phyloP scores from a whole-genome alignment of 257 asterid species.

The Solanum lycopersicoides region DNA sequence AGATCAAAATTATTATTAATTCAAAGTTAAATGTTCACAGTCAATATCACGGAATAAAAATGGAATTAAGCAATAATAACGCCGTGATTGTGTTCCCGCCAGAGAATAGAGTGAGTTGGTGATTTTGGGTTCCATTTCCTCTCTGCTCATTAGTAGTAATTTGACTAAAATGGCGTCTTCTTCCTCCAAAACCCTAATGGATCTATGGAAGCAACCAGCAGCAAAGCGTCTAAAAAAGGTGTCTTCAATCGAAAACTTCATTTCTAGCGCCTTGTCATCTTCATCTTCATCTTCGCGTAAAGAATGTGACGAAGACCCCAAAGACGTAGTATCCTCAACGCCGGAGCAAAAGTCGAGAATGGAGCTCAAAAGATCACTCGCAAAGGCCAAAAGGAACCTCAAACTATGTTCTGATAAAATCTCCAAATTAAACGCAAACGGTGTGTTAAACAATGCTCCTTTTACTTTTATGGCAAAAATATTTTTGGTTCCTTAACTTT shows the following conservation, averaged over 20 bases:
- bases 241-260: slow-evolving; percentile 14
- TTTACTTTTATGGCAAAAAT: not conserved
- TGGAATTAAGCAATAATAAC: too few relatives aligned
- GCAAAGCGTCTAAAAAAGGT: slow-evolving; percentile 63
- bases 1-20: too few relatives aligned
- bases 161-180: slow-evolving; percentile 7
- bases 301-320: slow-evolving; percentile 7
- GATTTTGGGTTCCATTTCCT: not conserved
- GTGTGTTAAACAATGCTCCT: not conserved
- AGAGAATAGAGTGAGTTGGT: not conserved
- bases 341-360: slow-evolving; percentile 56
- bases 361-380: slow-evolving; percentile 66
- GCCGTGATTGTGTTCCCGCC: too few relatives aligned
- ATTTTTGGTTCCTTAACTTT: not conserved
- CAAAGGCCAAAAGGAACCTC: slow-evolving; percentile 61
- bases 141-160: not conserved
- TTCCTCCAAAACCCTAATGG: slow-evolving; percentile 63
- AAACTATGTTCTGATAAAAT: slow-evolving; percentile 51
- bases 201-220: slow-evolving; percentile 62
- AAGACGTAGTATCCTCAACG: slow-evolving; percentile 20
- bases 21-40: too few relatives aligned
- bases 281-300: slow-evolving; percentile 11
- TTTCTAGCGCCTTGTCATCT: not conserved
- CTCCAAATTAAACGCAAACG: slow-evolving; percentile 19
- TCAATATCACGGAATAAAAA: too few relatives aligned